Percentiles rank a stretch among this genome's conserved stretches.
phyloP scores from a whole-genome alignment of 2,329 filamentous ascomycete species.

The Fusarium nodosum region DNA sequence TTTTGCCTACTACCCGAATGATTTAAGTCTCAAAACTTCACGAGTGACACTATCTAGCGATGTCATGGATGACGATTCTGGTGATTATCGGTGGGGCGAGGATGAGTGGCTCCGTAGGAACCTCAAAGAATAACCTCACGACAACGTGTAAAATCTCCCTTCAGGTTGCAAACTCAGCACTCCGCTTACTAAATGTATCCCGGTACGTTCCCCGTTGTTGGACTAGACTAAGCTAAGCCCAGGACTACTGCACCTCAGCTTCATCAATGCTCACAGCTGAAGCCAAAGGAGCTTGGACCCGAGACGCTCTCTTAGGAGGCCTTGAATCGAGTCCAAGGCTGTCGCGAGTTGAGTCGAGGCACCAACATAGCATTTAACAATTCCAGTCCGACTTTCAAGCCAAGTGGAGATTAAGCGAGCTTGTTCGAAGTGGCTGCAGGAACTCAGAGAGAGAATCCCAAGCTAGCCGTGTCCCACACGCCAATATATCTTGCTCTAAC shows the following conservation, averaged over 20 bases:
- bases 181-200: constrained; percentile 17
- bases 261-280: constrained; percentile 21
- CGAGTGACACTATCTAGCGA: constrained; percentile 4
- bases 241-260: constrained; percentile 1
- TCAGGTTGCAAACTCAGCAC: constrained; percentile 7
- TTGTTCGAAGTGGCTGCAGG: constrained; percentile 46
- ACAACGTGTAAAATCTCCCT: constrained; percentile 21
- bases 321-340: neutral
- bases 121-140: constrained; percentile 20
- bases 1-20: neutral
- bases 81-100: constrained; percentile 36
- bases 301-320: constrained; percentile 16
- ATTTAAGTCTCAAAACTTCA: neutral
- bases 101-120: constrained; percentile 28
- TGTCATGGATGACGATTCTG: constrained; percentile 45
- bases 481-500: constrained; percentile 35
- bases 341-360: constrained; percentile 36
- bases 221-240: constrained; percentile 21
- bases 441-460: constrained; percentile 32
- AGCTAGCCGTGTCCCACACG: constrained; percentile 35
- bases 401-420: constrained; percentile 38
- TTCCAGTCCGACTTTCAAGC: constrained; percentile 23
- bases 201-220: constrained; percentile 38
- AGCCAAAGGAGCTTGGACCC: constrained; percentile 44
- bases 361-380: constrained; percentile 32